Conservation (phyloP, 2,329 filamentous ascomycete species). For the Helotiales sp. region DNA sequence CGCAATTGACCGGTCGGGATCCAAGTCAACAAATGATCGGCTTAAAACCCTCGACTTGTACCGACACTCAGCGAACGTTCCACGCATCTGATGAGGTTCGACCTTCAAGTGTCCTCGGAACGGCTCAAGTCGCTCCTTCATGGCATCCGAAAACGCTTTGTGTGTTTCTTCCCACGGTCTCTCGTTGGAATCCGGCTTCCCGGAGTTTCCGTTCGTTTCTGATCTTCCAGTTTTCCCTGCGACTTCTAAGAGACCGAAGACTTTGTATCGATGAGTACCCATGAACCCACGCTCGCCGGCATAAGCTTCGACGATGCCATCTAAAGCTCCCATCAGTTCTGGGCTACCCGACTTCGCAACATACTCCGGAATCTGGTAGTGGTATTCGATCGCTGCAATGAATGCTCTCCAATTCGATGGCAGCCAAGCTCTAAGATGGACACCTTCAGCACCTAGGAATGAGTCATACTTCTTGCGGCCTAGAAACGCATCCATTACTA, state of each 20-base stretch:
- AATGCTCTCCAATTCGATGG: constrained; percentile 60
- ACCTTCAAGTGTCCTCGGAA: constrained; percentile 52
- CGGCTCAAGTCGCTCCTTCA: constrained; percentile 58
- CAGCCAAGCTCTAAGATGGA: constrained; percentile 58
- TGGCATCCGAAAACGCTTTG: constrained; percentile 56
- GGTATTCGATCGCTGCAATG: constrained; percentile 59
- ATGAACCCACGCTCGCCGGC: constrained; percentile 61
- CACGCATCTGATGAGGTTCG: constrained; percentile 59
- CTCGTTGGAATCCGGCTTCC: constrained; percentile 47
- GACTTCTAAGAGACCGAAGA: constrained; percentile 60
- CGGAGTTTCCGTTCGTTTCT: constrained; percentile 57
- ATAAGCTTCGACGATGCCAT: constrained; percentile 60
- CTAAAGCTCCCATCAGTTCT: constrained; percentile 56
- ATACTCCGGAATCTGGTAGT: constrained; percentile 59
- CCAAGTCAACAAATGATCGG: constrained; percentile 53
- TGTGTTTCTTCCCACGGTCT: constrained; percentile 58
- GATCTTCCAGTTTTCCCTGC: constrained; percentile 58
- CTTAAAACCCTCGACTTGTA: constrained; percentile 53
- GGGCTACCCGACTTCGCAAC: constrained; percentile 56
- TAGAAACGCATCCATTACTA: constrained; percentile 61
- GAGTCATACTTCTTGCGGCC: constrained; percentile 56
- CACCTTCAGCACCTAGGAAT: constrained; percentile 56
- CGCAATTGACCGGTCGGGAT: constrained; percentile 52
- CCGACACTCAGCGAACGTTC: constrained; percentile 59
- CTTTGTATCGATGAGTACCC: constrained; percentile 62